Conservation (phyloP, 2,329 filamentous ascomycete species). For the Colletotrichum scovillei region DNA sequence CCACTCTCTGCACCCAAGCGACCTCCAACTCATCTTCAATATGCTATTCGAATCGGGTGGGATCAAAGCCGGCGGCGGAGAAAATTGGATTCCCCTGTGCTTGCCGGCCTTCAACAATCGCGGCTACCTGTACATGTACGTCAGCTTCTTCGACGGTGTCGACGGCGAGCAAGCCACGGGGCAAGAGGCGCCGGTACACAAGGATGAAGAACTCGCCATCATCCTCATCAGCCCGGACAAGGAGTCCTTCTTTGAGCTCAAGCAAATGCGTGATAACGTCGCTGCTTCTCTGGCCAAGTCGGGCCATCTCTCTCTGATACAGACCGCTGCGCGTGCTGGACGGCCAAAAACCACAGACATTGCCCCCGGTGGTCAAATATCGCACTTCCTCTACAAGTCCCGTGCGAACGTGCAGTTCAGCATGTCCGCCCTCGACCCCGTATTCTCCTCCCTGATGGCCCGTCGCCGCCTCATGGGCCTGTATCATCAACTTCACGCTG, state of each 20-base stretch:
- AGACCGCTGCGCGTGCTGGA: constrained; percentile 75
- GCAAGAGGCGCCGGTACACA: constrained; percentile 64
- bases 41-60: constrained; percentile 98
- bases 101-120: constrained; percentile 97
- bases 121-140: constrained; percentile 98
- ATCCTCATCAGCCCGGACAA: constrained; percentile 93
- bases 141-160: constrained; percentile 85
- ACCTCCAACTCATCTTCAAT: constrained; percentile 97
- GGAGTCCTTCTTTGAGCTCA: constrained; percentile 91
- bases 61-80: constrained; percentile 88
- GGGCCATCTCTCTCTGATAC: constrained; percentile 80
- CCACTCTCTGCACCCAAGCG: constrained; percentile 94
- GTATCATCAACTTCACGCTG: constrained; percentile 86
- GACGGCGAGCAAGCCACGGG: constrained; percentile 52
- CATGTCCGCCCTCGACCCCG: constrained; percentile 83
- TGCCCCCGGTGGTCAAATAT: constrained; percentile 81
- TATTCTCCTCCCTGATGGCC: constrained; percentile 69
- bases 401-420: constrained; percentile 94
- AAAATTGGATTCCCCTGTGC: constrained; percentile 97
- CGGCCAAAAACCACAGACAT: constrained; percentile 80
- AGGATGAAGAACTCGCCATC: constrained; percentile 87
- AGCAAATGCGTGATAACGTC: constrained; percentile 75
- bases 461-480: constrained; percentile 81
- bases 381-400: constrained; percentile 97
- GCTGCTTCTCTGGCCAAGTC: constrained; percentile 79